phyloP scores from a whole-genome alignment of 805 yeast species.

The Yamadazyma insecticola region DNA sequence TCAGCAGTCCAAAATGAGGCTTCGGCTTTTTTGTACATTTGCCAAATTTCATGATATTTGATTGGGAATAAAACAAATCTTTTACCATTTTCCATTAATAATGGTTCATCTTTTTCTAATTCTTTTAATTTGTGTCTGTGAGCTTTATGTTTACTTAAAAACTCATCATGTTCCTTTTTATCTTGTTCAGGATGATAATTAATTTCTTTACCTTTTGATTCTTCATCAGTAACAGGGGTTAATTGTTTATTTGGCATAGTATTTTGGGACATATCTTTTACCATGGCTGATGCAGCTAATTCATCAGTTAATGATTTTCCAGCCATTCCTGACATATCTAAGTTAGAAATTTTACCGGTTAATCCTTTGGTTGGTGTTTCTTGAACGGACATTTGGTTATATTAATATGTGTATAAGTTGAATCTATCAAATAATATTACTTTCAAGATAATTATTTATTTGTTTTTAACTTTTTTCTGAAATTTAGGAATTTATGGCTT shows the following conservation, averaged over 20 bases:
- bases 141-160: constrained; percentile 56
- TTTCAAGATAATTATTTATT: too few species aligned
- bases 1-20: constrained; percentile 99
- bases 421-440: too few species aligned
- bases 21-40: constrained; percentile 97
- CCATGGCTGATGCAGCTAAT: constrained; percentile 38
- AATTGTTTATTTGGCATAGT: constrained; percentile 16
- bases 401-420: too few species aligned
- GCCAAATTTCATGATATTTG: constrained; percentile 97
- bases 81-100: constrained; percentile 75
- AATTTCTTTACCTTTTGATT: constrained; percentile 19
- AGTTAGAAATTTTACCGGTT: constrained; percentile 39
- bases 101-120: constrained; percentile 83
- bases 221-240: constrained; percentile 10
- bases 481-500: too few species aligned
- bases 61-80: constrained; percentile 95
- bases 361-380: constrained; percentile 57
- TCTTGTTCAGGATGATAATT: constrained; percentile 14
- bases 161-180: constrained; percentile 46
- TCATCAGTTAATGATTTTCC: constrained; percentile 39
- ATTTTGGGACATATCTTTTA: constrained; percentile 26
- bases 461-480: too few species aligned
- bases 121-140: constrained; percentile 73
- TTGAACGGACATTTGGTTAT: constrained; percentile 46
- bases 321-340: constrained; percentile 28